Base-by-base conservation (phyloP, 2,329 filamentous ascomycete genomes). In the Ophiocordyceps camponoti-leonardi region DNA sequence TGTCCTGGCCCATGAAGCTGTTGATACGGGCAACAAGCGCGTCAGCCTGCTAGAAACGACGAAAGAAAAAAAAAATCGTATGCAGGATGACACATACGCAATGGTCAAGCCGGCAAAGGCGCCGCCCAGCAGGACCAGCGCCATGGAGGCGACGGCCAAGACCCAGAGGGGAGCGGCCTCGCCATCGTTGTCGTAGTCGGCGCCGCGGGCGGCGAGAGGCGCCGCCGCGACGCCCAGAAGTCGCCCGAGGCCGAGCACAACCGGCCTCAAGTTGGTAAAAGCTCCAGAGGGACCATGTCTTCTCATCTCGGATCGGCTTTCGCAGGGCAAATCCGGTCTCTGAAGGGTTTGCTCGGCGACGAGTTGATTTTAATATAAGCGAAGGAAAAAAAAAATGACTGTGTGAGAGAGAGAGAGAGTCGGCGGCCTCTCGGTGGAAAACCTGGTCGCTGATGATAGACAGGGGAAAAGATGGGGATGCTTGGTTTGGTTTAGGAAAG, bases 81-180 rank as follows among this genome's bases (percentile, higher is more conserved):
- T 14, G 31, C 31, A 13, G 6, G 14, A 5, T 20, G 6, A 45
- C 43, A 71, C 78, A 60, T 67, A 82, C 73, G 85, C 85, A 58
- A 92, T 87, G 18, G 92, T 98, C 62, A 98, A 67, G 31, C 92
- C 92, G 11, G 92, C 92, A 66, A 98, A 98, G 37, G 86, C 86
- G 50, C 92, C 92, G 50, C 92, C 92, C 1, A 85, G 73, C 49
- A 96, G 68, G 11, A 96, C 92, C 47, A 98, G 73, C 22, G 78
- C 72, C 48, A 86, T 74, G 18, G 90, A 93, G 28, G 87, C 72
- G 46, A 79, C 70, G 50, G 92, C 73, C 57, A 95, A 86, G 42
- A 90, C 68, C 83, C 85, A 94, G 52, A 94, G 67, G 44, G 75
- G 73, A 8, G 79, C 73, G 49, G 82, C 80, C 22, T 72, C 67